Percentiles rank a stretch among this genome's conserved stretches.
Conservation (phyloP, 2,329 filamentous ascomycete genomes). For the Zymoseptoria crescenta region DNA sequence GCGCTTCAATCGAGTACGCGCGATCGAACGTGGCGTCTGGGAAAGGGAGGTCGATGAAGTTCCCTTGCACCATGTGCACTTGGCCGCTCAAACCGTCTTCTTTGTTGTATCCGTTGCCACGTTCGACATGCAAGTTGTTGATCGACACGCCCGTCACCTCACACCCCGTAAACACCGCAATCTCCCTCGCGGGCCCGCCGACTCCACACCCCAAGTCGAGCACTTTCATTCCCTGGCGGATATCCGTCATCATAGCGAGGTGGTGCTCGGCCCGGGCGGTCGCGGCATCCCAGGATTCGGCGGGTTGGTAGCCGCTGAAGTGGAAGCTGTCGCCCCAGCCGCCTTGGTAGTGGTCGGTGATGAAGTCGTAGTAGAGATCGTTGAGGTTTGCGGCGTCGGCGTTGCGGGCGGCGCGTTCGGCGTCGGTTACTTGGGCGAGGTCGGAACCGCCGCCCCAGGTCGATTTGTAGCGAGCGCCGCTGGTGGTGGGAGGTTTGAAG, state of each 20-base stretch:
- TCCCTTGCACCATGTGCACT: conserved; percentile 73
- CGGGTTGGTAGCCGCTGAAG: conserved; percentile 79
- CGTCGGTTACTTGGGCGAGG: neutral
- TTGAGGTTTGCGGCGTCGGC: neutral
- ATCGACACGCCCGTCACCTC: conserved; percentile 25
- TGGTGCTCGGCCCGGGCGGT: conserved; percentile 47
- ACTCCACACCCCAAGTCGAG: conserved; percentile 30
- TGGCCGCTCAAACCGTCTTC: conserved; percentile 71
- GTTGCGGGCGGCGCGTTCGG: neutral
- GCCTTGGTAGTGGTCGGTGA: conserved; percentile 93
- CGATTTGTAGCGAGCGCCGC: neutral
- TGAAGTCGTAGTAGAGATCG: conserved; percentile 75
- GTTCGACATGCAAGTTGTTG: conserved; percentile 25
- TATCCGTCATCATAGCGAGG: conserved; percentile 19
- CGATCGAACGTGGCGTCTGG: conserved; percentile 23
- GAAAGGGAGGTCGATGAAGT: conserved; percentile 25
- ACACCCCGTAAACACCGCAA: conserved; percentile 24
- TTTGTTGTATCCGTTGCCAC: conserved; percentile 53
- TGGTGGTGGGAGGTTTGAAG: neutral
- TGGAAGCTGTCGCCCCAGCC: conserved; percentile 92
- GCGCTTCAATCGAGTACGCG: conserved; percentile 28
- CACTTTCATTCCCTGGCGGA: conserved; percentile 22
- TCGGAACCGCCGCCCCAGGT: neutral
- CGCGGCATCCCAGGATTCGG: conserved; percentile 76
- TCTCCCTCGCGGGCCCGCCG: conserved; percentile 25